Evolutionary conservation across 1,284 basidiomycete genomes (phyloP), one percentile per base, ranked within the genome.

Genomic region (Leccinum fallax): DNA sequence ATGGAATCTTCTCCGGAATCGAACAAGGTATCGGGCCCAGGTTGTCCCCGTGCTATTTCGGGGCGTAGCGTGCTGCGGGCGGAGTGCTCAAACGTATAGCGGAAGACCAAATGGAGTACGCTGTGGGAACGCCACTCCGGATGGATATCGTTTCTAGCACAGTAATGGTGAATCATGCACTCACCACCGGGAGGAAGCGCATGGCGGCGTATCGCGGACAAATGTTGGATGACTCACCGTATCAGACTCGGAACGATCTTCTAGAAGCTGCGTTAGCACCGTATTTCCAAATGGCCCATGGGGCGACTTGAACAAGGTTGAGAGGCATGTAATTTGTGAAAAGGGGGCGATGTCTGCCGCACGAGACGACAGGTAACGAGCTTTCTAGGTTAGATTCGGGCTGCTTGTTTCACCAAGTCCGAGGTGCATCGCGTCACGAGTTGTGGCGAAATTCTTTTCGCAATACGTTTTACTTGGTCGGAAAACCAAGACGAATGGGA

Each of bases 101-200:
- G 26, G 55, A 26, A 38, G 11, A 34, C 58, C 55, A 67, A 69
- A 67, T 34, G 57, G 66, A 49, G 53, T 43, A 59, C 4, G 24
- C 40, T 40, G 58, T 59, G 28, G 26, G 53, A 62, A 58, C 21
- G 24, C n/a, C n/a, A 36, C 28, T 46, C 19, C 19, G 7, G 11
- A n/a, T 43, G 40, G n/a, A 11, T 48, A 48, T 13, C 46, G 1
- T 28, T 24, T 28, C 7, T 28, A n/a, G 24, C 13, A 52, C 16
- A 5, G 24, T 26, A 52, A 52, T 16, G 24, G 10, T 52, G 9
- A 52, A 52, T 61, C 48, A 55, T 28, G 21, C 16, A 57, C 43
- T 46, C 30, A 52, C 26, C 49, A 52, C 26, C 21, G 4, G n/a
- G 57, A 10, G 36, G 26, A 28, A 19, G 51, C 55, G 53, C 58